Evolutionary conservation across 805 yeast species (phyloP), one percentile per base, ranked within the genome.

Genomic region (Metschnikowia borealis): DNA sequence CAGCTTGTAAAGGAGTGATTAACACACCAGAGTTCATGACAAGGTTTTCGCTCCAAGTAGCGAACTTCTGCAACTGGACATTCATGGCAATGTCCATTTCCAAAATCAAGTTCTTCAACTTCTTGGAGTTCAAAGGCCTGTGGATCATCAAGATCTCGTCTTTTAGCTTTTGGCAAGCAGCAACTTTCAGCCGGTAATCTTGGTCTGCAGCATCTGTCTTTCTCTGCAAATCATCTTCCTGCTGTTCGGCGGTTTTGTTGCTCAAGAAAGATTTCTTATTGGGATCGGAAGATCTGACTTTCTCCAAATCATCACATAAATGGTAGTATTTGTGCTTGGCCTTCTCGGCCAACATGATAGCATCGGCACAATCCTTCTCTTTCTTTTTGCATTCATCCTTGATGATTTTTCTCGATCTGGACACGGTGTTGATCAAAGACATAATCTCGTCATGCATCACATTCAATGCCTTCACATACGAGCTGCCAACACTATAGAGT

Each of bases 1-100:
- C 62, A 17, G 72, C 61, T n/a, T 74, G 73, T 44, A 92, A 70
- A 2, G 98, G 98, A 44, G 86, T 73, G 5, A 94, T 77, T 52
- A 87, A 82, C 38, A 90, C 86, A 26, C 97, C 98, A 17, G 87
- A 78, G 61, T 91, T 90, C 70, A 94, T 79, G 15, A 88, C 78
- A 50, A 87, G 76, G 18, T 89, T 87, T 68, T 92, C 98, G 47
- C 84, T 81, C 77, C 89, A 86, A 31, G 92, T 87, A 3, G 97
- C 85, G 66, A 85, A 92, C 63, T 90, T 89, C 60, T 88, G 92
- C 49, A 94, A 73, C 67, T 92, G 97, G 46, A 91, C 81, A 54
- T 89, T 82, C 76, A 92, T 73, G 8, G 97, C 98, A 44, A 89
- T 82, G 67, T 94, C 98, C 63, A 89, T 78, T 67, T 92, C 97